phyloP scores from a whole-genome alignment of 2,329 filamentous ascomycete genomes.

The Trichoderma lentiforme region DNA sequence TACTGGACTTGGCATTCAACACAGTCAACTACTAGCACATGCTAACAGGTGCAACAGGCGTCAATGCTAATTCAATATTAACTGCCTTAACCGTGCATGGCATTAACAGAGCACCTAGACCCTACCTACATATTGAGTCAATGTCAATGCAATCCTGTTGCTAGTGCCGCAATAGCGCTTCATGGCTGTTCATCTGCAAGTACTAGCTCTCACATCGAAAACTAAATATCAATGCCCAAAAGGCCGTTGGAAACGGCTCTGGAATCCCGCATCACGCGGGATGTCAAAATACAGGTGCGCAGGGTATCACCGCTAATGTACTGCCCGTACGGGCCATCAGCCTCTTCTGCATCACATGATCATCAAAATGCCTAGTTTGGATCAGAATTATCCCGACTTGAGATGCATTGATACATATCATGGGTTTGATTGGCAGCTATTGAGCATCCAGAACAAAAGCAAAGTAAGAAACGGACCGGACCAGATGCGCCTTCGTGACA shows the following conservation, averaged over 20 bases:
- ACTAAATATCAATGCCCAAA: background rate
- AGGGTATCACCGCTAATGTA: slow-evolving; percentile 16
- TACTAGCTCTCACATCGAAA: background rate
- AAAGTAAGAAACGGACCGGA: background rate
- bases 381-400: background rate
- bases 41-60: background rate
- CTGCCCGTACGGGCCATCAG: background rate
- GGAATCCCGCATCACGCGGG: slow-evolving; percentile 10
- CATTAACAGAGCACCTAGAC: background rate
- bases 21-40: background rate
- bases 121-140: background rate
- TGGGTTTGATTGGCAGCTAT: slow-evolving; percentile 5
- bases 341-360: slow-evolving; percentile 19
- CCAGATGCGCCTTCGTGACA: background rate
- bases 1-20: background rate
- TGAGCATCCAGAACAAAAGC: background rate
- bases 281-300: slow-evolving; percentile 9
- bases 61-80: background rate
- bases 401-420: background rate
- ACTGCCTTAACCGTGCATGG: background rate
- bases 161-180: background rate
- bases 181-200: background rate
- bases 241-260: background rate
- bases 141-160: background rate
- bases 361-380: background rate